Base-by-base conservation (phyloP, 108 stramenopile genomes). In the Cylindrotheca fusiformis region DNA sequence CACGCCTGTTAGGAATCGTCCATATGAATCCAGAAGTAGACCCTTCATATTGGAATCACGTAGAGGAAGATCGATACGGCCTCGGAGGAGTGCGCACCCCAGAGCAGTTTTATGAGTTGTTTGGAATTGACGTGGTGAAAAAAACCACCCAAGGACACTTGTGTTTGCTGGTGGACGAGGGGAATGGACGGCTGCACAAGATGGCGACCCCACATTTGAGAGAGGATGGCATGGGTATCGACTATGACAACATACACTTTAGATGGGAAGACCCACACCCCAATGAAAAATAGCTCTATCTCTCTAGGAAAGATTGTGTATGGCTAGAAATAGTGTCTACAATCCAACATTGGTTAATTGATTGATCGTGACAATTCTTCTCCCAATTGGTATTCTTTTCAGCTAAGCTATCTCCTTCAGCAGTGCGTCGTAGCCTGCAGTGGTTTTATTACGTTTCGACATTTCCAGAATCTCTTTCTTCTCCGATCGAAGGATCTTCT, bases 141-240 rank as follows among this genome's bases (percentile, higher is more conserved):
- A 87, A 90, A 71, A 82, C 36, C 45, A 74, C 76, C 2, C 78
- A 90, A 58, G 69, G 79, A 20, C 79, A 90, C 41, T 52, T 95
- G 24, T 95, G 94, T 55, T 36, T 51, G 27, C 91, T 93, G 61
- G 87, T 94, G 8, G 77, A 66, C 24, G 71, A 61, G 2, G 44
- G 45, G 3, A 76, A 72, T 21, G 73, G 70, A 2, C 62, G 53
- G 32, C 87, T 94, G 88, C 93, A 94, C 70, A 71, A 78, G 2
- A 46, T 68, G 46, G 90, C 90, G 44, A 61, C 44, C 4, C 58
- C 68, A 26, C 56, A 65, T 3, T 55, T 91, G 23, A 71, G 88
- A 50, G 67, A 61, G 21, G 89, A 94, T 75, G 93, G 93, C 22
- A 91, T 89, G 87, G 93, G 93, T 30, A 85, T 94, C 48, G 93